These are phyloP conservation scores for Fusarium acutatum DNA, from an alignment of 2,329 filamentous ascomycete species.

Conservation along the genomic window DNA sequence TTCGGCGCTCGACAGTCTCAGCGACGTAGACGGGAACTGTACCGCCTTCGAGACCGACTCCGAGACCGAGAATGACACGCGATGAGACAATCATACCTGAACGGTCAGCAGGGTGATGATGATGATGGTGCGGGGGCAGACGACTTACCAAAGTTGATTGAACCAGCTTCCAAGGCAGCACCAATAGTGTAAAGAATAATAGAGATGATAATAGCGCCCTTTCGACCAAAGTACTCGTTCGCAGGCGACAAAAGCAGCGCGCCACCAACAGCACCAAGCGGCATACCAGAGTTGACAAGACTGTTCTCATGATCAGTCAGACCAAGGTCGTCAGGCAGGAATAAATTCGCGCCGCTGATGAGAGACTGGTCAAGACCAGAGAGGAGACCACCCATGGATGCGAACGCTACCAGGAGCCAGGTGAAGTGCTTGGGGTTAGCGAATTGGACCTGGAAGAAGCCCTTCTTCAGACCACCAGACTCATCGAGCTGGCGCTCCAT, in stretches of 20 bases:
- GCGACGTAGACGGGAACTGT: slow-evolving; percentile 80
- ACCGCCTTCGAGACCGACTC: slow-evolving; percentile 77
- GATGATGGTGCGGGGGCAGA: accelerated
- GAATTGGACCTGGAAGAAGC: slow-evolving; percentile 65
- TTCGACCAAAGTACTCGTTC: slow-evolving; percentile 74
- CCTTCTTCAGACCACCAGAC: slow-evolving; percentile 44
- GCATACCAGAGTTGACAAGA: slow-evolving; percentile 75
- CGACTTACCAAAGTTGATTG: slow-evolving; percentile 66
- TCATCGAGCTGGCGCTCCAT: slow-evolving; percentile 53
- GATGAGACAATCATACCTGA: slow-evolving; percentile 72
- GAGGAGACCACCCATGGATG: slow-evolving; percentile 78
- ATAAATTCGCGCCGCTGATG: slow-evolving; percentile 76
- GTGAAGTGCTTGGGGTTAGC: slow-evolving; percentile 70
- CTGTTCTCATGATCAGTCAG: slow-evolving; percentile 67
- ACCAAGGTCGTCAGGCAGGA: slow-evolving; percentile 66
- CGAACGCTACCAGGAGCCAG: slow-evolving; percentile 73
- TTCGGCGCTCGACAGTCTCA: slow-evolving; percentile 72
- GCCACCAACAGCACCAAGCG: slow-evolving; percentile 75
- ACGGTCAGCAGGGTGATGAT: background rate
- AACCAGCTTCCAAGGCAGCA: slow-evolving; percentile 72
- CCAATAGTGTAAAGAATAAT: slow-evolving; percentile 76
- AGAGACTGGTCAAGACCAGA: slow-evolving; percentile 78
- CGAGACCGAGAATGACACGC: slow-evolving; percentile 73
- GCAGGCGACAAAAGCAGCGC: slow-evolving; percentile 71
- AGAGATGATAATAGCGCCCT: slow-evolving; percentile 74